A percentile compares a stretch with the other conserved stretches of the same genome.
Conservation (phyloP, 2,329 filamentous ascomycete genomes). For the Zalaria sp. region DNA sequence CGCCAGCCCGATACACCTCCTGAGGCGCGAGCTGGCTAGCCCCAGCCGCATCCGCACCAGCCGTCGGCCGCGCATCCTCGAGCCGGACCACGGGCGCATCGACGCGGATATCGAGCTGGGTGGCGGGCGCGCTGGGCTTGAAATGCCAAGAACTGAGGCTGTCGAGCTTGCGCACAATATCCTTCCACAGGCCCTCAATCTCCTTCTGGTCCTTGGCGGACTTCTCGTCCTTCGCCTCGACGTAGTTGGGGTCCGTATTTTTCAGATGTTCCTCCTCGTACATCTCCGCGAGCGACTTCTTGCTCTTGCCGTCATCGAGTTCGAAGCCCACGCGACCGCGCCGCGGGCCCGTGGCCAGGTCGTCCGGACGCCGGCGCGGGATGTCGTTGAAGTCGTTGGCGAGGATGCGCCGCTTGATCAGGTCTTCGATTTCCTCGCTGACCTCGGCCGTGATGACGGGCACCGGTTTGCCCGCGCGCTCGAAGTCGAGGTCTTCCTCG, state of each 20-base stretch:
- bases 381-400: slow-evolving; percentile 88
- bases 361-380: slow-evolving; percentile 63
- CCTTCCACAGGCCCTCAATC: slow-evolving; percentile 70
- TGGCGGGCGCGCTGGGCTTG: slow-evolving; percentile 71
- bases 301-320: slow-evolving; percentile 75
- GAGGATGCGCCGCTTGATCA: slow-evolving; percentile 88
- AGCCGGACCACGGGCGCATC: slow-evolving; percentile 86
- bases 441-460: slow-evolving; percentile 86
- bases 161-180: slow-evolving; percentile 68
- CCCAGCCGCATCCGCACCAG: slow-evolving; percentile 57
- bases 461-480: slow-evolving; percentile 86
- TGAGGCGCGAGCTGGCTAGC: slow-evolving; percentile 75
- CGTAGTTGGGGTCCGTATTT: slow-evolving; percentile 58
- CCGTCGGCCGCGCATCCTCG: slow-evolving; percentile 87
- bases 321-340: slow-evolving; percentile 54
- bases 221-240: slow-evolving; percentile 73
- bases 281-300: slow-evolving; percentile 75
- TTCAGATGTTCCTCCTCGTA: slow-evolving; percentile 90
- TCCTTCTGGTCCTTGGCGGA: slow-evolving; percentile 63
- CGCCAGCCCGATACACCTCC: slow-evolving; percentile 77
- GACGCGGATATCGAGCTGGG: slow-evolving; percentile 72
- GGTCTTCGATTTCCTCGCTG: slow-evolving; percentile 78
- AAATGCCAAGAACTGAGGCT: slow-evolving; percentile 89
- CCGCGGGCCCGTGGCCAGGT: slow-evolving; percentile 48
- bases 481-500: slow-evolving; percentile 90